Percentiles rank a stretch among this genome's conserved stretches.
These are phyloP conservation scores for Zygnema cylindricum DNA, from an alignment of 139 green algal species.

Conservation along the genomic window DNA sequence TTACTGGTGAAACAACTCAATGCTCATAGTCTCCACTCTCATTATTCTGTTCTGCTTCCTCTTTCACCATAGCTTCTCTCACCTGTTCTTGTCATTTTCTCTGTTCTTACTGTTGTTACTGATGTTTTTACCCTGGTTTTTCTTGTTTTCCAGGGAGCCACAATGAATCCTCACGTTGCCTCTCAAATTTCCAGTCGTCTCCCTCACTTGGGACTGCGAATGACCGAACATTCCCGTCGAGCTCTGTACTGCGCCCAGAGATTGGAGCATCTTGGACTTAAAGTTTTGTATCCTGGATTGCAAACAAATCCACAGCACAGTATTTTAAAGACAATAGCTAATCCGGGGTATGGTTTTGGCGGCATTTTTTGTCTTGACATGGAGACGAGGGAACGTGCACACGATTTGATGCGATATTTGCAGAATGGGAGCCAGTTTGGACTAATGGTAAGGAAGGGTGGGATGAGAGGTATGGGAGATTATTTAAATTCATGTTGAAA, in stretches of 20 bases:
- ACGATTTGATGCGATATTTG: constrained; percentile 75
- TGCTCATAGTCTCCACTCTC: too few relatives aligned
- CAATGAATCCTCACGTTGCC: constrained; percentile 78
- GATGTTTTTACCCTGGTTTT: background rate
- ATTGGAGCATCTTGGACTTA: constrained; percentile 62
- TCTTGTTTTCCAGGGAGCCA: constrained; percentile 73
- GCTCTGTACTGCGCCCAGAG: constrained; percentile 64
- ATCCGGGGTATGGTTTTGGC: constrained; percentile 75
- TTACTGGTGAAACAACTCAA: constrained; percentile 61
- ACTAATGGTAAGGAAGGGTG: constrained; percentile 67
- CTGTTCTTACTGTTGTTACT: background rate
- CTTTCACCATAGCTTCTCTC: background rate
- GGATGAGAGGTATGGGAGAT: too few relatives aligned
- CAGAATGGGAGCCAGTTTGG: constrained; percentile 80
- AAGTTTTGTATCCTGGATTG: constrained; percentile 77
- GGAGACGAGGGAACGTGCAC: constrained; percentile 53
- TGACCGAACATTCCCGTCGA: constrained; percentile 73
- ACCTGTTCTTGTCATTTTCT: background rate
- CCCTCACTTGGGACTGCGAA: constrained; percentile 77
- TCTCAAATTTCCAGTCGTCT: constrained; percentile 74
- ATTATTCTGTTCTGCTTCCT: background rate
- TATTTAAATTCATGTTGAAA: too few relatives aligned
- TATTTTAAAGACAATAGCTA: constrained; percentile 66
- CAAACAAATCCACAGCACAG: constrained; percentile 68
- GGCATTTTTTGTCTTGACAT: constrained; percentile 76